Conservation (phyloP, 108 stramenopile genomes). For the Phaeodactylum tricornutum region DNA sequence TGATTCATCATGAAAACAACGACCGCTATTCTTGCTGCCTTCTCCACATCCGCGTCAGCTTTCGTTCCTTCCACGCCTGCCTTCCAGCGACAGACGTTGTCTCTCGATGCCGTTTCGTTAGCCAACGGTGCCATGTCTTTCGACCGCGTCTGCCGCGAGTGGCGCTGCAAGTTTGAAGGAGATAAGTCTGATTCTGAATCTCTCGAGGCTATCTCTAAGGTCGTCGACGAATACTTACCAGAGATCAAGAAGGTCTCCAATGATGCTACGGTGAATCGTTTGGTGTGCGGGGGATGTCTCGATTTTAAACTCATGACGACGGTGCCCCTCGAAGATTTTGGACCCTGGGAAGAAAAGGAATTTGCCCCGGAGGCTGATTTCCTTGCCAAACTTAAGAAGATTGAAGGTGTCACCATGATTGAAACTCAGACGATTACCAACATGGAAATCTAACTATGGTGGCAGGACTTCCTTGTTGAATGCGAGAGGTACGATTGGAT, state of each 20-base stretch:
- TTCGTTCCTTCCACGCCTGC: conserved; percentile 24
- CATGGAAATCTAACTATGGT: conserved; percentile 26
- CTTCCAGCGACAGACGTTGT: too few relatives aligned
- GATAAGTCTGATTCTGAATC: conserved; percentile 68
- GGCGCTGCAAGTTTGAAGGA: conserved; percentile 82
- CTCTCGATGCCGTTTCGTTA: conserved; percentile 34
- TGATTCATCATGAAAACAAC: too few relatives aligned
- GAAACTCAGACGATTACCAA: conserved; percentile 86
- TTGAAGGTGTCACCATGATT: conserved; percentile 76
- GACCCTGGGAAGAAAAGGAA: conserved; percentile 36
- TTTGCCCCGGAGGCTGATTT: conserved; percentile 59
- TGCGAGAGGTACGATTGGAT: too few relatives aligned
- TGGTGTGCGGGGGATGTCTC: conserved; percentile 77
- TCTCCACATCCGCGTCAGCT: conserved; percentile 18
- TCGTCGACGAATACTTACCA: conserved; percentile 73
- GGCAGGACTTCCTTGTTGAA: too few relatives aligned
- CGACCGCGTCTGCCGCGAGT: conserved; percentile 80
- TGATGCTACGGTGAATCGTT: conserved; percentile 64
- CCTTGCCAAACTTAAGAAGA: conserved; percentile 66
- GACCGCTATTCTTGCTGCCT: conserved; percentile 2
- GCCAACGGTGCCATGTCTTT: conserved; percentile 81
- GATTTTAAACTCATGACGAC: too few relatives aligned
- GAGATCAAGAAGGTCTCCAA: conserved; percentile 52
- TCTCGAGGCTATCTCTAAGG: conserved; percentile 61
- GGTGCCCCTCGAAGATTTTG: conserved; percentile 40